phyloP scores from a whole-genome alignment of 176 grass and related monocot species.

The Bothriochloa decipiens region DNA sequence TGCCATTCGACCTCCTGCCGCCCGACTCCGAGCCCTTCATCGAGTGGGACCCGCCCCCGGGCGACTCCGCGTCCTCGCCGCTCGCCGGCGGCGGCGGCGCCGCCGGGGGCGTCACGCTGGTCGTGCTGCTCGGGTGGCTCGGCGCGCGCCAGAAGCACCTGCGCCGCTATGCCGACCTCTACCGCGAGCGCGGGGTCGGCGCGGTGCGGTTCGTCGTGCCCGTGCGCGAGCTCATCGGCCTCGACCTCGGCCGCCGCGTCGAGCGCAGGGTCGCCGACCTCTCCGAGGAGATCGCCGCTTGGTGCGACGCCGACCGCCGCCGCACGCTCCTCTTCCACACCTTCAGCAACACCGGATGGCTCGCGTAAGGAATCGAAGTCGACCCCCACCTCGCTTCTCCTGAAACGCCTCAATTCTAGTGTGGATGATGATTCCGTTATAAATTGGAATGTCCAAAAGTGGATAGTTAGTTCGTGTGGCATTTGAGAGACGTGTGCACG shows the following conservation, averaged over 20 bases:
- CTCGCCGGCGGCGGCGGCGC: constrained; percentile 15
- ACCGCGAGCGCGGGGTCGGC: constrained; percentile 68
- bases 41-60: constrained; percentile 58
- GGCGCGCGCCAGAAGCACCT: constrained; percentile 89
- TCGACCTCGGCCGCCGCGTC: constrained; percentile 78
- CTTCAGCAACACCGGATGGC: constrained; percentile 99
- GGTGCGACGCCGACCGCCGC: constrained; percentile 75
- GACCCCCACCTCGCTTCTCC: background rate
- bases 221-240: constrained; percentile 62
- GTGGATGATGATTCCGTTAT: background rate
- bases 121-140: constrained; percentile 95
- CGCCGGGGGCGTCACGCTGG: constrained; percentile 54
- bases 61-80: constrained; percentile 31
- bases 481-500: background rate
- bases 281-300: constrained; percentile 60
- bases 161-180: constrained; percentile 81
- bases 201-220: constrained; percentile 83
- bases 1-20: constrained; percentile 37
- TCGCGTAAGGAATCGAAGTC: constrained; percentile 55
- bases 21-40: constrained; percentile 60
- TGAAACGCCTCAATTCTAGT: background rate
- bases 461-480: background rate
- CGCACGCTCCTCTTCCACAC: constrained; percentile 89
- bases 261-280: constrained; percentile 73
- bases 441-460: background rate